phyloP scores from a whole-genome alignment of 2,329 filamentous ascomycete species.

The Ophiostoma ulmi region DNA sequence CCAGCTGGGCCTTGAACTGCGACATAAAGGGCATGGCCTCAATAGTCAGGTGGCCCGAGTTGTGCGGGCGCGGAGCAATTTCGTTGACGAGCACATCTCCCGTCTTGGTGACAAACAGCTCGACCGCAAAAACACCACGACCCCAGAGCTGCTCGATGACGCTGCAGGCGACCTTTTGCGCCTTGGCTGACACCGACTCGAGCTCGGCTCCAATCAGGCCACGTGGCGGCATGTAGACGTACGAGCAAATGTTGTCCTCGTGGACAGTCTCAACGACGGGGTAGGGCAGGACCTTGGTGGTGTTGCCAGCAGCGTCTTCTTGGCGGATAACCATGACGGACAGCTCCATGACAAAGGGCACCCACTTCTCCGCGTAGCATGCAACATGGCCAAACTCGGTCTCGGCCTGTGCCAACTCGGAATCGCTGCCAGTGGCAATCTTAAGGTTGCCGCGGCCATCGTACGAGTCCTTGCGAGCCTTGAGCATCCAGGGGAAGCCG shows the following conservation, averaged over 20 bases:
- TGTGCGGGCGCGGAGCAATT: slow-evolving; percentile 75
- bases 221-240: slow-evolving; percentile 76
- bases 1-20: slow-evolving; percentile 87
- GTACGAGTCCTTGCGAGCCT: slow-evolving; percentile 83
- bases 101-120: slow-evolving; percentile 83
- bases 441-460: slow-evolving; percentile 72
- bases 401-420: slow-evolving; percentile 62
- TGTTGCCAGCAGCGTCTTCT: slow-evolving; percentile 54
- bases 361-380: slow-evolving; percentile 87
- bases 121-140: slow-evolving; percentile 90
- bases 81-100: slow-evolving; percentile 74
- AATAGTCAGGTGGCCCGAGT: slow-evolving; percentile 93
- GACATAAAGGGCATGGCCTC: slow-evolving; percentile 81
- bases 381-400: slow-evolving; percentile 63
- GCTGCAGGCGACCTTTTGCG: slow-evolving; percentile 70
- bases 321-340: slow-evolving; percentile 94
- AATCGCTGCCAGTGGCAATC: slow-evolving; percentile 42
- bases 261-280: slow-evolving; percentile 92
- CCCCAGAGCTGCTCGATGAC: slow-evolving; percentile 78
- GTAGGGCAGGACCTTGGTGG: slow-evolving; percentile 59
- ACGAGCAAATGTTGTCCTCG: slow-evolving; percentile 91
- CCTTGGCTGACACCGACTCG: slow-evolving; percentile 54
- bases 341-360: slow-evolving; percentile 77
- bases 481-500: slow-evolving; percentile 87
- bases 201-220: slow-evolving; percentile 48